Evolutionary conservation across 352 stramenopile genomes (phyloP).

Genomic region (Globisporangium echinulatum): DNA sequence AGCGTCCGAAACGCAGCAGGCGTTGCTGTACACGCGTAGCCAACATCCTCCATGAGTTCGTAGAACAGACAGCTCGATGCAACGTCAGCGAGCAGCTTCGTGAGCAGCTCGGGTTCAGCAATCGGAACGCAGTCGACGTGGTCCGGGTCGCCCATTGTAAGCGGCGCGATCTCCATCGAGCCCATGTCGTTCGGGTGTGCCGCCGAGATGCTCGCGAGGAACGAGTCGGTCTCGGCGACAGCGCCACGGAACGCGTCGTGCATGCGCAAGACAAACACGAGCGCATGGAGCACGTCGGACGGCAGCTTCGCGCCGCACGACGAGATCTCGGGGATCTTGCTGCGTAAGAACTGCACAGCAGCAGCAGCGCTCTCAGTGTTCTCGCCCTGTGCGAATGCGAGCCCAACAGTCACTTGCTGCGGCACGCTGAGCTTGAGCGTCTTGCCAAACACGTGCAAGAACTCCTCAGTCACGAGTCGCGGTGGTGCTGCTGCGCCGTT

Average conservation of each 20-base stretch:
- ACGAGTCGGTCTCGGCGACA: constrained; percentile 77
- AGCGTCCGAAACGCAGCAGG: constrained; percentile 77
- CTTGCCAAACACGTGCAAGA: constrained; percentile 68
- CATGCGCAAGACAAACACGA: constrained; percentile 78
- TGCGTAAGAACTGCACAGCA: constrained; percentile 70
- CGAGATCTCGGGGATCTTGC: constrained; percentile 83
- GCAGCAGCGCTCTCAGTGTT: constrained; percentile 45
- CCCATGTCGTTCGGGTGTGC: constrained; percentile 85
- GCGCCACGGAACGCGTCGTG: constrained; percentile 72
- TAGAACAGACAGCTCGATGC: constrained; percentile 81
- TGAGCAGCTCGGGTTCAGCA: constrained; percentile 53
- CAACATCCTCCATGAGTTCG: constrained; percentile 89
- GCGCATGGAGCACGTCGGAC: constrained; percentile 73
- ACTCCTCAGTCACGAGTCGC: constrained; percentile 68
- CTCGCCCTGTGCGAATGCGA: constrained; percentile 77
- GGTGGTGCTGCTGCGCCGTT: constrained; percentile 7
- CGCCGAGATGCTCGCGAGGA: constrained; percentile 79
- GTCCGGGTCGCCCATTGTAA: constrained; percentile 83
- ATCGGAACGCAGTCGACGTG: constrained; percentile 75
- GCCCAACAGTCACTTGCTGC: constrained; percentile 78
- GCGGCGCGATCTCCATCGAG: constrained; percentile 74
- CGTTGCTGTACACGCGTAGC: constrained; percentile 78
- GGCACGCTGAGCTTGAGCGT: constrained; percentile 81
- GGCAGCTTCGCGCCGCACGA: constrained; percentile 77
- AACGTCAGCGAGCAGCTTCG: constrained; percentile 77